Base-by-base conservation (phyloP, 768 basidiomycete species). In the Russula vinacea region DNA sequence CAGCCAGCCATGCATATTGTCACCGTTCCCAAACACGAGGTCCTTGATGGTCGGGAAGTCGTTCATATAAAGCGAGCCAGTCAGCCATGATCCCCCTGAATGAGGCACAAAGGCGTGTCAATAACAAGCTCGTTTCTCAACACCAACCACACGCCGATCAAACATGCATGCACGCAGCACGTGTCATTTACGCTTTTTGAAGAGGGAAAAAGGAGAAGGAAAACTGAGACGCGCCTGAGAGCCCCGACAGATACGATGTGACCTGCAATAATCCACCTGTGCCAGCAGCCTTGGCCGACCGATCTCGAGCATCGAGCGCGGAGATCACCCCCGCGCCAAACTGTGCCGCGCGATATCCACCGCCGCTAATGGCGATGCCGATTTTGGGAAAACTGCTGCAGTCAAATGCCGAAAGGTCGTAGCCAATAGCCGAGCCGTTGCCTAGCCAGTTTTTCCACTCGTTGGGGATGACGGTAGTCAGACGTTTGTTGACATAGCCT, bases 191-290 rank as follows among this genome's bases (percentile, higher is more conserved):
- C 16, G 13, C 16, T 40, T 40, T 13, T 5, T 8, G 16, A 17
- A 16, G 16, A 40, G 16, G 40, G 14, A 40, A 40, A 40, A 13
- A 40, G 1, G 40, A 40, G 40, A 40, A 17, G 2, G 29, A 3
- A 19, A 1, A 32, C 37, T 2, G 19, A 2, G 6, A 40, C 76
- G 53, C 62, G 86, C 86, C 86, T 64, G 86, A 88, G 10, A 90
- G 77, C 1, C 83, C 88, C 11, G 84, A 74, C 47, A 88, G 76
- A 75, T 91, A 92, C 3, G 84, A 85, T 5, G 84, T 74, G n/a
- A 87, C 84, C 71, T 90, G 89, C 54, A 88, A 74, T 16, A 90
- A 76, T 2, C 87, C 88, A 2, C 88, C 88, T 0, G 86, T 85
- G 7, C 87, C 87, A 2, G 76, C 77, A 1, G 76, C 72, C 68